Evolutionary conservation across 768 basidiomycete species (phyloP), one percentile per base, ranked within the genome.

Genomic region (Agrocybe chaxingu): DNA sequence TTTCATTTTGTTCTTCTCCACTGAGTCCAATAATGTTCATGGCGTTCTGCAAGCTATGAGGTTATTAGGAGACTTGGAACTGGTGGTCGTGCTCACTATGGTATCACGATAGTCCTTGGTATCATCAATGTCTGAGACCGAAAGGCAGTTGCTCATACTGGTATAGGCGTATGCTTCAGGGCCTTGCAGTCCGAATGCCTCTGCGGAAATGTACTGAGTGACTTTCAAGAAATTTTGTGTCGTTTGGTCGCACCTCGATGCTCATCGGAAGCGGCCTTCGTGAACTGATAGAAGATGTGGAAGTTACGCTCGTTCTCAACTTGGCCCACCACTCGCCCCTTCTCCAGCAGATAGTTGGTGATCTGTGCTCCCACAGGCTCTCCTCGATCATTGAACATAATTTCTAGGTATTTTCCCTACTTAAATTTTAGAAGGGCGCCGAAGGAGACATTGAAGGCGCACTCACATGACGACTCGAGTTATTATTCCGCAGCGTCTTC

Each of bases 271-370:
- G 97, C 96, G 4, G 85, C 93, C 65, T 98, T 99, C 24, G 97
- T 98, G 68, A 98, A 97, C 65, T 99, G 97, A 68, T 98, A 99
- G 76, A 99, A 98, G 53, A 99, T 95, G 63, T 99, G 97, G 69
- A 98, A 98, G 67, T 97, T 91, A 53, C 97, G 84, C 69, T 99
- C 97, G 57, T 90, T 88, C 66, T 92, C 87, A 48, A 98, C 90
- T 64, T 99, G 97, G 32, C 95, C 94, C 8, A 98, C 95, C 9
- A 98, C 92, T 53, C 94, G 84, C 16, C 92, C 91, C 70, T 99
- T 99, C 71, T 99, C 97, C 53, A 99, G 73, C 8, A 99, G 80
- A 64, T 99, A 99, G 66, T 98, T 99, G 6, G 97, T 98, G 55
- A 99, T 98, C 63, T 97, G 92, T 0, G 97, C 97, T 37, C 97